Percentiles rank a stretch among this genome's conserved stretches.
These are phyloP conservation scores for Ceratocystis albifundus DNA, from an alignment of 2,329 filamentous ascomycete genomes.

Conservation along the genomic window DNA sequence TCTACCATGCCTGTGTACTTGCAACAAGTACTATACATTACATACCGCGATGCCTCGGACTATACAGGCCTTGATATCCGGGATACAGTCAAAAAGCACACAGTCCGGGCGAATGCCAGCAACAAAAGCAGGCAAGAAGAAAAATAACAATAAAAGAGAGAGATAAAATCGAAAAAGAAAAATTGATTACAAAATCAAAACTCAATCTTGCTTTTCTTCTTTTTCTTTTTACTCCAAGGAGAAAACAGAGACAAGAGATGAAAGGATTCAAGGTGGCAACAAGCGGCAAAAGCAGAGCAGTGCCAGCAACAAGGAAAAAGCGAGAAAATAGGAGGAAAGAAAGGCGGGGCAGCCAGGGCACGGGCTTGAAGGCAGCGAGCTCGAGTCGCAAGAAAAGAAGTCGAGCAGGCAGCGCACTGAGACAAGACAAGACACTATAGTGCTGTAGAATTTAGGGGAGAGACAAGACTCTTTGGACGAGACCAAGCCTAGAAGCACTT, in stretches of 20 bases:
- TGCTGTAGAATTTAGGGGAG: neutral
- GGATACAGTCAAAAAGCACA: neutral
- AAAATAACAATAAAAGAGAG: too few species aligned
- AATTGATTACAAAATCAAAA: neutral
- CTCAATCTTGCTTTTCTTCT: neutral
- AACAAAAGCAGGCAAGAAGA: neutral
- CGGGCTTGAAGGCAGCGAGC: too few species aligned
- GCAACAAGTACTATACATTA: conserved; percentile 8
- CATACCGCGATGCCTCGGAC: conserved; percentile 3
- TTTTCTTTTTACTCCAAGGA: conserved; percentile 4
- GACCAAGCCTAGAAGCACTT: too few species aligned
- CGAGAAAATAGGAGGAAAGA: conserved; percentile 1
- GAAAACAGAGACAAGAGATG: conserved; percentile 7
- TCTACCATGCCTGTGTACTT: neutral
- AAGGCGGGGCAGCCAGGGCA: neutral
- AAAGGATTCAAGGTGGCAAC: conserved; percentile 10
- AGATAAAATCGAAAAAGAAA: neutral
- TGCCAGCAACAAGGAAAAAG: neutral
- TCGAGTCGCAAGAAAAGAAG: too few species aligned
- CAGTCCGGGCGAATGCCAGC: neutral
- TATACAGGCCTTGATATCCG: conserved; percentile 1
- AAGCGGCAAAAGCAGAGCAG: conserved; percentile 9
- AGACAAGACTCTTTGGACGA: too few species aligned
- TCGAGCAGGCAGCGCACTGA: neutral
- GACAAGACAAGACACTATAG: neutral